A percentile compares a stretch with the other conserved stretches of the same genome.
phyloP scores from a whole-genome alignment of 2,329 filamentous ascomycete species.

The Aspergillus brasiliensis region DNA sequence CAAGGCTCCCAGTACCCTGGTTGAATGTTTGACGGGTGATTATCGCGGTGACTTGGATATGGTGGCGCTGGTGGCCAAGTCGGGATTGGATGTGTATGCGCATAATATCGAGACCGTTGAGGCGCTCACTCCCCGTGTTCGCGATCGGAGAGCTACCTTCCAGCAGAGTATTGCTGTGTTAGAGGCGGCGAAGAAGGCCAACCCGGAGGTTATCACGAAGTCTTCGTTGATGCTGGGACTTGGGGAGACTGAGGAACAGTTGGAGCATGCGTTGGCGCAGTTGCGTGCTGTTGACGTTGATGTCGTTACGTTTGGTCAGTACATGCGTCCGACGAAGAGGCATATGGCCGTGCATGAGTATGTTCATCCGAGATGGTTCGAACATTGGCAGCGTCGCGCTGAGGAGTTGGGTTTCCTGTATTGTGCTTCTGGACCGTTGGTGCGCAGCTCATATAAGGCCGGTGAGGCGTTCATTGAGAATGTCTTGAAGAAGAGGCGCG shows the following conservation, averaged over 20 bases:
- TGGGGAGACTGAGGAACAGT: slow-evolving; percentile 85
- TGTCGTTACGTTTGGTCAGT: slow-evolving; percentile 98
- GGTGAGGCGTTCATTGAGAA: slow-evolving; percentile 99
- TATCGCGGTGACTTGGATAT: slow-evolving; percentile 83
- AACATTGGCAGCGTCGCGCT: slow-evolving; percentile 85
- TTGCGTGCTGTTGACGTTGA: slow-evolving; percentile 81
- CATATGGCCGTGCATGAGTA: slow-evolving; percentile 98
- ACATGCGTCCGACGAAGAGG: slow-evolving; percentile 97
- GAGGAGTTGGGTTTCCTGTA: slow-evolving; percentile 96
- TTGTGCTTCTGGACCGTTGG: slow-evolving; percentile 88
- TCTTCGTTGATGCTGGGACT: slow-evolving; percentile 96
- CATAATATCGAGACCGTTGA: slow-evolving; percentile 98
- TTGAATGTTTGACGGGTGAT: slow-evolving; percentile 68
- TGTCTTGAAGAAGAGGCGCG: slow-evolving; percentile 77
- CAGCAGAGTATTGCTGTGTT: slow-evolving; percentile 80
- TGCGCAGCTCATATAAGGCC: slow-evolving; percentile 95
- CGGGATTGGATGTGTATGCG: slow-evolving; percentile 92
- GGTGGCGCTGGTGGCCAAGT: slow-evolving; percentile 80
- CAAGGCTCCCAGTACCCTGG: slow-evolving; percentile 56
- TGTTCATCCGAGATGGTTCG: slow-evolving; percentile 86
- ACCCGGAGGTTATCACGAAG: slow-evolving; percentile 87
- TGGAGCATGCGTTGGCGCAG: slow-evolving; percentile 77
- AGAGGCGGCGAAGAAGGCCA: slow-evolving; percentile 75
- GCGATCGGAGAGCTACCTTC: slow-evolving; percentile 88
- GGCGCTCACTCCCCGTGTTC: slow-evolving; percentile 82